Percentiles rank a stretch among this genome's conserved stretches.
Evolutionary conservation across 306 rosid species (phyloP).

Genomic region (Neltuma alba): DNA sequence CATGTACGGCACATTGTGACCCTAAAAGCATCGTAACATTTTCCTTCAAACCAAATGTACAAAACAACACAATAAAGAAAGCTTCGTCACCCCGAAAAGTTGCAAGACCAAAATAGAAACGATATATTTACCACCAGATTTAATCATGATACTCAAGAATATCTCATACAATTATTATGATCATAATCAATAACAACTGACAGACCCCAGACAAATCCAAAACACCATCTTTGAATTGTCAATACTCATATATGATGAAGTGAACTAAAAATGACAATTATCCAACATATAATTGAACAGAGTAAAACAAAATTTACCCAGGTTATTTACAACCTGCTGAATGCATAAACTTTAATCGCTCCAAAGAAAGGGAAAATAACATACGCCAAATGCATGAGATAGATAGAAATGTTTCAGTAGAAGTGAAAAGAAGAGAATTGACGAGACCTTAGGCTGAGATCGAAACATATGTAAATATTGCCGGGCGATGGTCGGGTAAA

Average conservation of each 20-base stretch:
- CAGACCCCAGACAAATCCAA: no score
- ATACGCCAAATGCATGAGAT: neutral
- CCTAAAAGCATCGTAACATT: constrained; percentile 45
- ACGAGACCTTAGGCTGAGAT: constrained; percentile 35
- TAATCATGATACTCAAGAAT: neutral
- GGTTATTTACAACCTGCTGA: no score
- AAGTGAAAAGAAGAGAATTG: neutral
- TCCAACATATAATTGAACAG: neutral
- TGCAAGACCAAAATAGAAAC: neutral
- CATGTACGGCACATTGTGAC: constrained; percentile 36
- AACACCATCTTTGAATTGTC: neutral
- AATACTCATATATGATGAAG: neutral
- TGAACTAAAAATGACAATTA: neutral
- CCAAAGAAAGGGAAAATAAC: neutral
- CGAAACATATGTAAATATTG: constrained; percentile 33
- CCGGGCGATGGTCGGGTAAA: constrained; percentile 21
- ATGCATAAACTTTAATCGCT: neutral
- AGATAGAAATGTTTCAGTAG: neutral
- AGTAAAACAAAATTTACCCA: neutral
- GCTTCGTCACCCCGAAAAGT: constrained; percentile 6
- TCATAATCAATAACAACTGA: neutral
- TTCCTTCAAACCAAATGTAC: constrained; percentile 18
- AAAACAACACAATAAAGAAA: constrained; percentile 1
- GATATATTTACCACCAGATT: neutral
- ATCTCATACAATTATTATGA: neutral